These are phyloP conservation scores for Didymella keratinophila DNA, from an alignment of 2,329 filamentous ascomycete species.

Conservation along the genomic window DNA sequence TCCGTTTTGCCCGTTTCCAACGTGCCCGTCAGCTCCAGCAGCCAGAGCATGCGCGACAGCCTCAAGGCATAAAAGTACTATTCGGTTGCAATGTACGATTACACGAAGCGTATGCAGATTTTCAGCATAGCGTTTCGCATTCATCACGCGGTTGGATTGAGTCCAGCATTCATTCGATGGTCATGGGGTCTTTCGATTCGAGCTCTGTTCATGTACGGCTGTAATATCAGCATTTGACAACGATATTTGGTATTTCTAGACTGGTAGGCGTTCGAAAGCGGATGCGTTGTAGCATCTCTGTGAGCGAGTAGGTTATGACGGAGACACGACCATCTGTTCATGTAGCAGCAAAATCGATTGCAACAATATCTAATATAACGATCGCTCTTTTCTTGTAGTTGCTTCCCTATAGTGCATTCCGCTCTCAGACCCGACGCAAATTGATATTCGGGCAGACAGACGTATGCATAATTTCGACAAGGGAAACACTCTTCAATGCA, in stretches of 20 bases:
- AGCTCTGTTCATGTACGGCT: constrained; percentile 13
- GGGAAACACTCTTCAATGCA: no score
- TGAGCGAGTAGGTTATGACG: constrained; percentile 1
- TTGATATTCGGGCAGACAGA: no score
- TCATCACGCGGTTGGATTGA: constrained; percentile 29
- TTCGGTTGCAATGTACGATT: constrained; percentile 13
- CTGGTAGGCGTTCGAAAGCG: constrained; percentile 11
- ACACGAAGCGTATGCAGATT: constrained; percentile 21
- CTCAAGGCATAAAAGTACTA: constrained; percentile 62
- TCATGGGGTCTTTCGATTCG: background rate
- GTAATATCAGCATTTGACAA: constrained; percentile 9
- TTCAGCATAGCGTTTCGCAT: constrained; percentile 23
- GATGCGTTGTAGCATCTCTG: constrained; percentile 6
- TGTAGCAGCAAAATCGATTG: constrained; percentile 4
- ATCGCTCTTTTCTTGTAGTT: constrained; percentile 7
- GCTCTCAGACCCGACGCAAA: no score
- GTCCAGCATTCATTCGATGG: constrained; percentile 21
- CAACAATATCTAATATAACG: constrained; percentile 12
- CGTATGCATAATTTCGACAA: no score
- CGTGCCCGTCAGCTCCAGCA: constrained; percentile 83
- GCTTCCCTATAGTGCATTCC: no score
- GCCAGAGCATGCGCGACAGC: constrained; percentile 87
- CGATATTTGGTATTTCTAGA: constrained; percentile 16
- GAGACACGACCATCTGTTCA: constrained; percentile 7
- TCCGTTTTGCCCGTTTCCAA: constrained; percentile 72